Base-by-base conservation (phyloP, 1,139 yeast species). In the Saccharomyces hybrid region DNA sequence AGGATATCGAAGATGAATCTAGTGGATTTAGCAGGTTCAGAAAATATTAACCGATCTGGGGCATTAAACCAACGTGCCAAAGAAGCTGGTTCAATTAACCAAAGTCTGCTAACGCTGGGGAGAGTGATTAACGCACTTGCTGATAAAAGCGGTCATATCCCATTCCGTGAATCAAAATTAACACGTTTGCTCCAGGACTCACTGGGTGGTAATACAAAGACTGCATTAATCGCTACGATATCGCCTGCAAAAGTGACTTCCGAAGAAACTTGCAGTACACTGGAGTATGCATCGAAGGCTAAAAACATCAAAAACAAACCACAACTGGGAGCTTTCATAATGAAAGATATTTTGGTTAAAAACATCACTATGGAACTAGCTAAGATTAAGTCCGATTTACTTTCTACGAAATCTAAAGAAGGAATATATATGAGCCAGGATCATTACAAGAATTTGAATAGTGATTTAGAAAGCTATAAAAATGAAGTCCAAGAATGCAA, bases 21-120 rank as follows among this genome's bases (percentile, higher is more conserved):
- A 48, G 93, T 85, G 2, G 93, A 85, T 73, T 76, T 86, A 57
- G 95, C 93, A 0, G 95, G 93, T 0, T 83, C 89, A 7, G 93
- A 86, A 67, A 82, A 83, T 60, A 79, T 83, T 47, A 77, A 77
- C 63, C 70, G 82, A 58, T 81, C 86, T 1, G 87, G 88, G 9
- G 77, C 82, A 1, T 65, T 73, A 51, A 77, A 80, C 56, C 82
- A 79, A 62, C 66, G 86, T 53, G 85, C 85, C 0, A 82, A 82
- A 63, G 88, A 83, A 63, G 87, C 88, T 0, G 87, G 86, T 0
- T 80, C 83, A 1, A 83, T 83, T 32, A 83, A 83, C 65, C 86
- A 82, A 66, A 81, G 86, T 63, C 73, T 83, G 53, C 68, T 83
- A 34, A 82, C 87, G 1, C 71, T 83, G 54, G 88, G 88, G 0